phyloP scores from a whole-genome alignment of 2,329 filamentous ascomycete species.

The Dryadomyces sulphureus region DNA sequence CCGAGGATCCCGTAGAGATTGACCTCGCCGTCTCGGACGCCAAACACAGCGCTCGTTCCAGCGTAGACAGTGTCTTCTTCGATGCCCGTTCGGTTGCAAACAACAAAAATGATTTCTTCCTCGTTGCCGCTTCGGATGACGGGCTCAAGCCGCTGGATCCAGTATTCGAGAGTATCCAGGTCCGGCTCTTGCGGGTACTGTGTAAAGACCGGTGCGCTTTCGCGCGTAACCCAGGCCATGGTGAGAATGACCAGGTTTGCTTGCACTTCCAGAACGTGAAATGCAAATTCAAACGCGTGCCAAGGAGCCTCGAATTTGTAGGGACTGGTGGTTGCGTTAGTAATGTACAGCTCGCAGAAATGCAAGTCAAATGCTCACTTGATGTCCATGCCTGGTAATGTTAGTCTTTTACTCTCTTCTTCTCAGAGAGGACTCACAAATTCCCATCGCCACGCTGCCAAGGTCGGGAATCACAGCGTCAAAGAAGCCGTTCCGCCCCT shows the following conservation, averaged over 20 bases:
- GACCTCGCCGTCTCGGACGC: conserved; percentile 49
- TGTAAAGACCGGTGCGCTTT: conserved; percentile 29
- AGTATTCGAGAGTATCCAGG: conserved; percentile 60
- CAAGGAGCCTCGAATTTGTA: conserved; percentile 36
- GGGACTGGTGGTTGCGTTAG: conserved; percentile 18
- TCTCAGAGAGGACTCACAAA: conserved; percentile 29
- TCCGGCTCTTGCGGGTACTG: conserved; percentile 44
- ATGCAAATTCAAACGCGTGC: conserved; percentile 34
- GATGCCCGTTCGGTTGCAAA: conserved; percentile 55
- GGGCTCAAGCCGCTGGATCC: conserved; percentile 57
- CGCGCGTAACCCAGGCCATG: conserved; percentile 65
- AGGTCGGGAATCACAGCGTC: conserved; percentile 28
- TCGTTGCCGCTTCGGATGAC: conserved; percentile 34
- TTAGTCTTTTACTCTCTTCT: not conserved
- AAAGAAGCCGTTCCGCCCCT: conserved; percentile 37
- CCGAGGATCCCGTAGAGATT: conserved; percentile 56
- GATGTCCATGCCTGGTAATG: conserved; percentile 37
- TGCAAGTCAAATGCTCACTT: conserved; percentile 37
- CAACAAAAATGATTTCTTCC: conserved; percentile 51
- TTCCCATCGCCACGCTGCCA: conserved; percentile 40
- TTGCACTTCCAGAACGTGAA: conserved; percentile 38
- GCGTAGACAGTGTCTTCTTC: conserved; percentile 56
- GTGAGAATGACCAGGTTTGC: conserved; percentile 53
- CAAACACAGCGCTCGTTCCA: conserved; percentile 58
- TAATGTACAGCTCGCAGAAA: not conserved